phyloP scores from a whole-genome alignment of 1,284 basidiomycete species.

The Taiwanofungus camphoratus region DNA sequence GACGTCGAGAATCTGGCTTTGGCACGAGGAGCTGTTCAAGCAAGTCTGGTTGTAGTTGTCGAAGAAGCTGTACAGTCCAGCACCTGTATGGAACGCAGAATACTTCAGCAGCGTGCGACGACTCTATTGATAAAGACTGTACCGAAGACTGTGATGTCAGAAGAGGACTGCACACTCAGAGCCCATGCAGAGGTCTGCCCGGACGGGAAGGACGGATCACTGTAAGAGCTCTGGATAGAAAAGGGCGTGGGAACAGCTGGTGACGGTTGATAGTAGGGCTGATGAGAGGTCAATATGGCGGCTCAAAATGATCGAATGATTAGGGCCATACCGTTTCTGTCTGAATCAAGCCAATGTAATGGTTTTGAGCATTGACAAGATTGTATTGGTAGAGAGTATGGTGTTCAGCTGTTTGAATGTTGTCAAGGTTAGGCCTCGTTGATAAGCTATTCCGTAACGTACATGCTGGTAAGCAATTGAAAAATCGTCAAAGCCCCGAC shows the following conservation, averaged over 20 bases:
- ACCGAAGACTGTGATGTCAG: constrained; percentile 60
- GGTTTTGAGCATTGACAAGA: constrained; percentile 53
- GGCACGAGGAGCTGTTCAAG: constrained; percentile 43
- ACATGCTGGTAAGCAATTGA: too few relatives aligned
- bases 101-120: neutral
- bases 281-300: neutral
- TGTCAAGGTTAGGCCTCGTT: too few relatives aligned
- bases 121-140: constrained; percentile 1
- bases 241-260: constrained; percentile 52
- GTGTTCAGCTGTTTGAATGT: constrained; percentile 52
- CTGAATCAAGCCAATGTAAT: constrained; percentile 70
- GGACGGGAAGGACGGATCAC: constrained; percentile 46
- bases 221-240: constrained; percentile 35
- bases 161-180: constrained; percentile 46
- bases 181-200: constrained; percentile 49
- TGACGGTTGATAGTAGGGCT: constrained; percentile 54
- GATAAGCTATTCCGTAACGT: too few relatives aligned
- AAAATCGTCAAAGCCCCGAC: too few relatives aligned
- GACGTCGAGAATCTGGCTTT: constrained; percentile 53
- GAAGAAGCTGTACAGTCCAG: constrained; percentile 70
- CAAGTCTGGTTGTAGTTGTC: constrained; percentile 34
- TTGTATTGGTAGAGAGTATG: constrained; percentile 66
- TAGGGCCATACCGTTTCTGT: constrained; percentile 50
- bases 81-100: constrained; percentile 36
- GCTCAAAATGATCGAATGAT: neutral